Evolutionary conservation across 2,329 filamentous ascomycete genomes (phyloP).

Genomic region (Pezicula carpinea): DNA sequence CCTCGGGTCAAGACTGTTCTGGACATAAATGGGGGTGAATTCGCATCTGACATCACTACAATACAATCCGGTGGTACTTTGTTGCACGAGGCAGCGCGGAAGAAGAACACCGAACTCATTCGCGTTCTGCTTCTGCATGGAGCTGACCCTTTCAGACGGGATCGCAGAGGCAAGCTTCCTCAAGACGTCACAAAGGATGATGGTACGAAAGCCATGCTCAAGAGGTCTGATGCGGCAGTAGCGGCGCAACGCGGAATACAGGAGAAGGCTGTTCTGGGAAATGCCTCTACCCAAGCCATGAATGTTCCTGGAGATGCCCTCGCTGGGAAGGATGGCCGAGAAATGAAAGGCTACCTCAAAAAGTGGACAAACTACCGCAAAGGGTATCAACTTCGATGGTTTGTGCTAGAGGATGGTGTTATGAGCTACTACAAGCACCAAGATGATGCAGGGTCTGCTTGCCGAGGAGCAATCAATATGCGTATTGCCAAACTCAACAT

Average conservation of each 20-base stretch:
- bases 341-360: constrained; percentile 98
- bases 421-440: constrained; percentile 99
- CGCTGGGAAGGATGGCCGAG: constrained; percentile 79
- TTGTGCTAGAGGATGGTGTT: constrained; percentile 94
- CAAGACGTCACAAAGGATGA: constrained; percentile 98
- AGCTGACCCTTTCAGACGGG: constrained; percentile 90
- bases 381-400: constrained; percentile 96
- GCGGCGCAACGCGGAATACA: constrained; percentile 94
- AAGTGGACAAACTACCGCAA: constrained; percentile 99
- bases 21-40: constrained; percentile 88
- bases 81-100: constrained; percentile 87
- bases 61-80: constrained; percentile 83
- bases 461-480: constrained; percentile 98
- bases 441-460: constrained; percentile 93
- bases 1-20: constrained; percentile 78
- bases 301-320: constrained; percentile 54
- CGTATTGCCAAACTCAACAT: constrained; percentile 90
- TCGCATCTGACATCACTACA: constrained; percentile 75
- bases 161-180: constrained; percentile 90
- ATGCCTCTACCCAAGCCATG: constrained; percentile 48
- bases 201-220: constrained; percentile 78
- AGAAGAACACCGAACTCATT: constrained; percentile 80
- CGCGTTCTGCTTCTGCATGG: constrained; percentile 89
- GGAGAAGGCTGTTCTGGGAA: constrained; percentile 91
- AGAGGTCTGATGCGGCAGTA: constrained; percentile 89